Base-by-base conservation (phyloP, 495 filamentous ascomycete species). In the Talaromyces nanjingensis region DNA sequence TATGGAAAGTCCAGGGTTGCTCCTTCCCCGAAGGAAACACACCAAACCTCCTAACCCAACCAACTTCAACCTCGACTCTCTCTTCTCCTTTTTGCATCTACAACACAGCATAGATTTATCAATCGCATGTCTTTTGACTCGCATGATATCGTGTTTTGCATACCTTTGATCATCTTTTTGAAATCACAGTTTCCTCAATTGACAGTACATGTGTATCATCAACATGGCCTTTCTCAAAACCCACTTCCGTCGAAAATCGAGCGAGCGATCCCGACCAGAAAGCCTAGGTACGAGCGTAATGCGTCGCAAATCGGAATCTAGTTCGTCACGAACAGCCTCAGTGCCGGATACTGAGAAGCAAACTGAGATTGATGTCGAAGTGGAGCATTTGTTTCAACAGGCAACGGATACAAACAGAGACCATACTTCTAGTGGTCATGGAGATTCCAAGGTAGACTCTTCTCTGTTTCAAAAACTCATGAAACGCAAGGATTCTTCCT, bases 161-260 rank as follows among this genome's bases (percentile, higher is more conserved):
- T 49, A 49, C 45, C 8, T 49, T 49, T 49, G n/a, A 49, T 49
- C n/a, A 14, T 42, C 37, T n/a, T 9, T 16, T 9, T 49, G 45
- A 18, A 49, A 12, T 7, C 45, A 49, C 45, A 20, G 4, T 49
- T 20, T 9, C 6, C 6, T 49, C 45, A 20, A 14, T 55, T 29
- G 6, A 14, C 4, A 55, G 20, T 20, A 49, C 52, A 20, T 20
- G 25, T 25, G 20, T 25, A 55, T 20, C n/a, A 37, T 25, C 29
- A 37, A 34, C 42, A 62, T 62, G 60, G 42, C 60, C 9, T 62
- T 62, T 20, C 42, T 62, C 27, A 54, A 29, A 20, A 3, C 42
- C 45, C 60, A 54, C 54, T 29, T 54, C 60, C 60, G 27, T 24
- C 45, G 45, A 14, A 49, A 42, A 27, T 9, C 60, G 8, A 54